Conservation (phyloP, 371 early-diverging fungal species). For the Mucor indicus region DNA sequence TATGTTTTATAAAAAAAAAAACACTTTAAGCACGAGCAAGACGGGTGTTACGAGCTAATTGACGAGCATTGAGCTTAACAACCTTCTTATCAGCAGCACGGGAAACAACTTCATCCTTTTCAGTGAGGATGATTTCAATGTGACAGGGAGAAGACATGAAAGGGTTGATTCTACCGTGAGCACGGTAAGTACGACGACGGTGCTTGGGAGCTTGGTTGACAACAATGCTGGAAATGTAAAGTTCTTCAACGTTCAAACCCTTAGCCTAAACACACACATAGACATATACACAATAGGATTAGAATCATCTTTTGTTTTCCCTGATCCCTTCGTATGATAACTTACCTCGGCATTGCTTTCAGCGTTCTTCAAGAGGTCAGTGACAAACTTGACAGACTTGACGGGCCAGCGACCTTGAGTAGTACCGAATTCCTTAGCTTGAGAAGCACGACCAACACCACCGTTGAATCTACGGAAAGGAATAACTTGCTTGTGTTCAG, state of each 20-base stretch:
- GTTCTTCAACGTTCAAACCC: conserved; percentile 82
- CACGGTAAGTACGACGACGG: conserved; percentile 97
- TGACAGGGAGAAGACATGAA: conserved; percentile 98
- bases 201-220: conserved; percentile 99
- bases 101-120: conserved; percentile 79
- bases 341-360: conserved; percentile 92
- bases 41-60: conserved; percentile 53
- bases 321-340: background rate
- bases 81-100: conserved; percentile 60
- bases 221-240: conserved; percentile 92
- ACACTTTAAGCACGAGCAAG: conserved; percentile 22
- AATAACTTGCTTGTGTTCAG: conserved; percentile 95
- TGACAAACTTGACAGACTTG: conserved; percentile 93
- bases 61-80: conserved; percentile 49
- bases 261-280: conserved; percentile 76
- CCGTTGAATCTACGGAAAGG: conserved; percentile 98
- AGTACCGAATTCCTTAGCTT: conserved; percentile 94
- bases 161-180: conserved; percentile 94
- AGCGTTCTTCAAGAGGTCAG: conserved; percentile 96
- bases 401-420: conserved; percentile 99
- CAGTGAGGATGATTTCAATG: conserved; percentile 89
- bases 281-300: background rate
- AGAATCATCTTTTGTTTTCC: background rate
- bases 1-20: background rate
- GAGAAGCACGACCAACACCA: conserved; percentile 97